Evolutionary conservation across 108 stramenopile genomes (phyloP), one percentile per base, ranked within the genome.

Genomic region (Discostella stelligeroides): DNA sequence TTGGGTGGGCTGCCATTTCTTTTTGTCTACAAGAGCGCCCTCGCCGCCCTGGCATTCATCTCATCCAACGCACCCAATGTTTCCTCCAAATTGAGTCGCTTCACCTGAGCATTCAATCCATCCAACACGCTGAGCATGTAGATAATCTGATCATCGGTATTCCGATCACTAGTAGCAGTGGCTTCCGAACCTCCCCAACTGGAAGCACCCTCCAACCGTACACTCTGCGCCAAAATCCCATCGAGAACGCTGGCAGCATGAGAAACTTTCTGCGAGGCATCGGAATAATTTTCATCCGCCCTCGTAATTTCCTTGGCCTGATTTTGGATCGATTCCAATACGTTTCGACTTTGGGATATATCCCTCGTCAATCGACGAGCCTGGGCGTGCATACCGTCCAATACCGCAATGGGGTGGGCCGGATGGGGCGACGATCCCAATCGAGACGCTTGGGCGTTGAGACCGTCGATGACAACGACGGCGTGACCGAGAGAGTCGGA

Each of bases 101-200:
- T 64, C 49, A 56, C 65, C 69, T 78, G 77, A 17, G 65, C 56
- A 64, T 78, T 78, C 60, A 78, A 61, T 21, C 77, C 77, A 58
- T 78, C 77, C 42, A 78, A 66, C 34, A 78, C 65, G 25, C 68
- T 69, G 9, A 78, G 58, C 70, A 78, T 54, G 37, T 78, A 70
- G 9, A 63, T 27, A 37, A 78, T 71, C 41, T 66, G 69, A 14
- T 78, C 69, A 62, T 70, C 70, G 5, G 58, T 65, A n/a, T 17
- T n/a, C 28, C 4, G 14, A 29, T 30, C 55, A 24, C 55, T 30
- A 24, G 14, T 27, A 37, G 37, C 12, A 37, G 30, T 30, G 21
- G 13, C 51, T 25, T 24, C 24, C 51, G 63, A 53, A 25, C 48
- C 68, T 5, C 40, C 48, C 25, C 17, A 24, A 9, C 53, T 50